Evolutionary conservation across 2,329 filamentous ascomycete species (phyloP).

Genomic region (Colletotrichum sp.): DNA sequence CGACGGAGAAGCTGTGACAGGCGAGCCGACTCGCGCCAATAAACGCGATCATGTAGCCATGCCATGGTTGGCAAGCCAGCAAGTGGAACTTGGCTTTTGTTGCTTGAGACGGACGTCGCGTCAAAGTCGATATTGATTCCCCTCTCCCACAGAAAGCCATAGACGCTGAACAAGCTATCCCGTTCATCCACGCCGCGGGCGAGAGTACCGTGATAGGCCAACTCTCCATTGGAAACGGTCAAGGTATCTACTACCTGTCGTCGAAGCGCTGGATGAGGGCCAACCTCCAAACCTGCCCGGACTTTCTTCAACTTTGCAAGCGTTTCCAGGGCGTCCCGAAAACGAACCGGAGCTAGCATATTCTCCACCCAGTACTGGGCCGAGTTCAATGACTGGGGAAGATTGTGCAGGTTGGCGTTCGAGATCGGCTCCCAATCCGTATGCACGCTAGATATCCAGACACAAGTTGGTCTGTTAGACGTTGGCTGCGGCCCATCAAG

Average conservation of each 20-base stretch:
- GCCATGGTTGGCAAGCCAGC: not conserved
- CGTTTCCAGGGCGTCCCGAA: slow-evolving; percentile 23
- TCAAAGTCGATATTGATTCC: slow-evolving; percentile 11
- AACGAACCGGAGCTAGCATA: slow-evolving; percentile 32
- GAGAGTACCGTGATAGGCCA: slow-evolving; percentile 29
- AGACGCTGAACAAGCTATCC: slow-evolving; percentile 18
- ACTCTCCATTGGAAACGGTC: not conserved
- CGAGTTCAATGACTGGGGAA: not conserved
- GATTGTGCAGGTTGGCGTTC: not conserved
- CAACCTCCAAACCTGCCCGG: slow-evolving; percentile 29
- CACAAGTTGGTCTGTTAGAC: slow-evolving; percentile 32
- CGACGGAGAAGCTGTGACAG: slow-evolving; percentile 9
- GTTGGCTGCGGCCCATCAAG: slow-evolving; percentile 5
- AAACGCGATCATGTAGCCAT: slow-evolving; percentile 19
- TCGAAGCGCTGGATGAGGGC: slow-evolving; percentile 43
- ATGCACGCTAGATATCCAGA: not conserved
- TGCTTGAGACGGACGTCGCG: not conserved
- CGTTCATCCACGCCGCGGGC: slow-evolving; percentile 24
- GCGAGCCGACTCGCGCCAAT: slow-evolving; percentile 5
- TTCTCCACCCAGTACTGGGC: slow-evolving; percentile 32
- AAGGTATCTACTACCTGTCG: slow-evolving; percentile 38
- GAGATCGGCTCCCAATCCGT: slow-evolving; percentile 3
- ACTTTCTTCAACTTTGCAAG: not conserved
- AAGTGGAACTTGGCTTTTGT: not conserved
- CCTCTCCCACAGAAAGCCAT: slow-evolving; percentile 25